Evolutionary conservation across 2,329 filamentous ascomycete species (phyloP), one percentile per base, ranked within the genome.

Genomic region (Metarhizium sp.): DNA sequence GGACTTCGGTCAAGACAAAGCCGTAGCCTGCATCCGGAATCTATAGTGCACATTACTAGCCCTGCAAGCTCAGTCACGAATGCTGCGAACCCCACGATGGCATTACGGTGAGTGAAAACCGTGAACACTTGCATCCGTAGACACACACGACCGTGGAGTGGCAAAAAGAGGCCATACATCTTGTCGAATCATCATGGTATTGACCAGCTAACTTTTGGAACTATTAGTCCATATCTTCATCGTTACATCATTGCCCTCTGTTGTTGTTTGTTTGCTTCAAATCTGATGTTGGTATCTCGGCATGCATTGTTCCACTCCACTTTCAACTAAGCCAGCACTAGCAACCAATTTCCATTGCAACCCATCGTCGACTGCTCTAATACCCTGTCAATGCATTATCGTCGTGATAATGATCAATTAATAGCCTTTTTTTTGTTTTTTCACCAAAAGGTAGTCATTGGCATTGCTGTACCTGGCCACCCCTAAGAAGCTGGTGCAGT

Each of bases 401-500:
- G 10, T 30, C 6, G 25, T 13, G 45, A 46, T 8, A 25, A 20
- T 25, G 25, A 25, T 25, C 25, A 25, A 25, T 25, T 25, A 25
- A 25, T 25, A 25, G 25, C 3, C 25, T 25, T 25, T 25, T 25
- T 25, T 20, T 8, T 18, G n/a, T 10, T 50, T 3, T 40, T 18
- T 42, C n/a, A 42, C 49, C 25, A 46, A 34, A 49, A 38, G 48
- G 14, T 32, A 52, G 20, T 47, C 34, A 58, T 50, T 20, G 30
- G 45, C 36, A 51, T 47, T 53, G 59, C 56, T 52, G 52, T 53
- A 56, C 51, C 54, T 46, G 62, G 60, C 61, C 57, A 55, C 50
- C 57, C 61, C 69, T 71, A 71, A 58, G 63, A 59, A 55, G 65
- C 66, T 55, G 57, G 32, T 46, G 49, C 38, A n/a, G 62, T 61